These are phyloP conservation scores for Lactuca sativa DNA, from an alignment of 129 eudicot species.

Conservation along the genomic window DNA sequence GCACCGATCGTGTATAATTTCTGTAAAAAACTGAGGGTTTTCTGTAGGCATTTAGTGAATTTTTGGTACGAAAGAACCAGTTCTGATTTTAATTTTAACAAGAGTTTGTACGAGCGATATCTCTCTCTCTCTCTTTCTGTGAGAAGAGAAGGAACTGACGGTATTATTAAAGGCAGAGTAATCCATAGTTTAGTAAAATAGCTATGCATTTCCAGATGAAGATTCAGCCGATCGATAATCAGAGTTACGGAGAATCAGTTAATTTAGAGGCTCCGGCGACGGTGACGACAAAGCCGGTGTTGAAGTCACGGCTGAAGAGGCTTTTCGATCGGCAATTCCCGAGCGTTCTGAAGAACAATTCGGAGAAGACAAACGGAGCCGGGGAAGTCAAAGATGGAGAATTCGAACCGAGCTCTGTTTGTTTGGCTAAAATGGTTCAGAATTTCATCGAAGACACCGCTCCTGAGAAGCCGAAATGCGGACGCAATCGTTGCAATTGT, in stretches of 20 bases:
- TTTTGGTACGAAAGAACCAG: slow-evolving; percentile 22
- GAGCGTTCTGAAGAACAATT: slow-evolving; percentile 42
- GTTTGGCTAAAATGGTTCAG: slow-evolving; percentile 82
- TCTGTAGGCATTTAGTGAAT: slow-evolving; percentile 32
- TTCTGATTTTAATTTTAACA: slow-evolving; percentile 24
- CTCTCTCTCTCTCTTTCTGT: slow-evolving; percentile 1
- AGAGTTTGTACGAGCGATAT: neutral
- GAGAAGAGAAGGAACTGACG: slow-evolving; percentile 18
- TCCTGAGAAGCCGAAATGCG: slow-evolving; percentile 71
- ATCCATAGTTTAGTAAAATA: slow-evolving; percentile 10
- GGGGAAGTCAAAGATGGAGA: slow-evolving; percentile 39
- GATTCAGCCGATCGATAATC: slow-evolving; percentile 71
- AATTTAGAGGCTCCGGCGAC: slow-evolving; percentile 33
- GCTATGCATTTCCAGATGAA: slow-evolving; percentile 81
- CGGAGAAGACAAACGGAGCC: slow-evolving; percentile 43
- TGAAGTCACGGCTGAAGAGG: slow-evolving; percentile 69
- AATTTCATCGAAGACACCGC: slow-evolving; percentile 66
- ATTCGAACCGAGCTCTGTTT: slow-evolving; percentile 86
- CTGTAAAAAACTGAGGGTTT: slow-evolving; percentile 18
- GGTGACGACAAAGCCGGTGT: slow-evolving; percentile 48
- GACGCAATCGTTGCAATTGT: slow-evolving; percentile 81
- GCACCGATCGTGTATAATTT: slow-evolving; percentile 25
- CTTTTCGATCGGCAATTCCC: slow-evolving; percentile 81
- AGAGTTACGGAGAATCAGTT: slow-evolving; percentile 39
- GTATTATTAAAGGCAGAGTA: slow-evolving; percentile 2